Evolutionary conservation across 2,329 filamentous ascomycete species (phyloP).

Genomic region (Thielaviopsis euricoi): DNA sequence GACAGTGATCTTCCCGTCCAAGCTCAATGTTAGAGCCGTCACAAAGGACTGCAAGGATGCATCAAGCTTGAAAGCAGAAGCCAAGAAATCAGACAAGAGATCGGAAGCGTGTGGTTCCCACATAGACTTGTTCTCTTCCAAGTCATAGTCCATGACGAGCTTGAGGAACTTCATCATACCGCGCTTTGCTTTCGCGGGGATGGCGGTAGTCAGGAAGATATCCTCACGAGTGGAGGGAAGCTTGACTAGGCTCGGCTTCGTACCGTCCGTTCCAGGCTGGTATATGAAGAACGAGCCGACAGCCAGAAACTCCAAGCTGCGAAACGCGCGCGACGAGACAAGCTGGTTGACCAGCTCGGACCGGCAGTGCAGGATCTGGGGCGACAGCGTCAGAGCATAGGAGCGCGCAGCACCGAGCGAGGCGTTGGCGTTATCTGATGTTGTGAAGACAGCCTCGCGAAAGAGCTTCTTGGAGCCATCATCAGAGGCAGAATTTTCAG

Average conservation of each 20-base stretch:
- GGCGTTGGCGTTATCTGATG: slow-evolving; percentile 27
- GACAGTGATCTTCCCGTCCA: slow-evolving; percentile 45
- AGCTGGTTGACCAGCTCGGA: slow-evolving; percentile 63
- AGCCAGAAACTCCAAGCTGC: slow-evolving; percentile 82
- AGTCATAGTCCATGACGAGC: slow-evolving; percentile 60
- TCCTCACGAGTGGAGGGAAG: slow-evolving; percentile 86
- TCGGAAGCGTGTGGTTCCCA: slow-evolving; percentile 42
- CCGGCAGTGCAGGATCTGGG: slow-evolving; percentile 71
- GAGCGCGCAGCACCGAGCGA: slow-evolving; percentile 39
- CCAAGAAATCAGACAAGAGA: slow-evolving; percentile 42
- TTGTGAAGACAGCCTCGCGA: slow-evolving; percentile 23
- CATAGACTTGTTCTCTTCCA: slow-evolving; percentile 31
- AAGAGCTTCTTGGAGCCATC: slow-evolving; percentile 17
- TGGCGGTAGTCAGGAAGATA: slow-evolving; percentile 62
- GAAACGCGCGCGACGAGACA: slow-evolving; percentile 77
- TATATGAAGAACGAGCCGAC: slow-evolving; percentile 87
- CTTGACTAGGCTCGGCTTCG: slow-evolving; percentile 35
- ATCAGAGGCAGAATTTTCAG: slow-evolving; percentile 17
- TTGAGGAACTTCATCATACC: slow-evolving; percentile 86
- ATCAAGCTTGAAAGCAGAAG: slow-evolving; percentile 49
- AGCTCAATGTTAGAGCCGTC: slow-evolving; percentile 54
- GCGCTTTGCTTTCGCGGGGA: slow-evolving; percentile 69
- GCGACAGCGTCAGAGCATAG: slow-evolving; percentile 71
- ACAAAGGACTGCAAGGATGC: slow-evolving; percentile 45
- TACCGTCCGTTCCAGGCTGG: slow-evolving; percentile 21